Percentiles rank a stretch among this genome's conserved stretches.
Conservation (phyloP, 306 rosid species). For the Calophaca sinica region DNA sequence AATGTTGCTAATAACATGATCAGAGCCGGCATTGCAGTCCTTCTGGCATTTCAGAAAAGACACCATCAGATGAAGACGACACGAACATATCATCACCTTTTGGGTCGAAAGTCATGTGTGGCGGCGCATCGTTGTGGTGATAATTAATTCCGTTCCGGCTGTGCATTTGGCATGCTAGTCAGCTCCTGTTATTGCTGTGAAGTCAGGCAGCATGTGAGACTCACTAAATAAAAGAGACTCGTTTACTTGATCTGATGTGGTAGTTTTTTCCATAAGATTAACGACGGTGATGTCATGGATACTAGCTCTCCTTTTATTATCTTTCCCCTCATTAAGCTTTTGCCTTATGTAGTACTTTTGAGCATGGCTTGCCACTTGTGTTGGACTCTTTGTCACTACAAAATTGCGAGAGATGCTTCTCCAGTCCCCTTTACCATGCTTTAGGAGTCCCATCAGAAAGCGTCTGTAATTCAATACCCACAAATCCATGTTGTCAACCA, state of each 20-base stretch:
- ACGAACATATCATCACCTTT: too few species aligned
- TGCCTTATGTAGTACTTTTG: slow-evolving; percentile 79
- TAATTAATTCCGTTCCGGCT: too few species aligned
- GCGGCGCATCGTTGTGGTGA: too few species aligned
- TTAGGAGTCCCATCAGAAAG: slow-evolving; percentile 69
- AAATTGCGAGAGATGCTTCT: slow-evolving; percentile 64
- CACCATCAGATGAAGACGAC: too few species aligned
- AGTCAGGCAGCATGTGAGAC: slow-evolving; percentile 35
- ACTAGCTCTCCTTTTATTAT: slow-evolving; percentile 66
- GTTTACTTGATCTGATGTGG: slow-evolving; percentile 41
- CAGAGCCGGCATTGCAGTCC: too few species aligned
- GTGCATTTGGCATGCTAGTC: not conserved
- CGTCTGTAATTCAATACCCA: slow-evolving; percentile 51
- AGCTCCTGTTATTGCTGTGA: slow-evolving; percentile 22
- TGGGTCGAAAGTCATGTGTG: too few species aligned
- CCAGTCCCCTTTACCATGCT: slow-evolving; percentile 76
- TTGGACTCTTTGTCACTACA: slow-evolving; percentile 57
- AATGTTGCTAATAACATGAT: too few species aligned
- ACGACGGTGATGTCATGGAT: slow-evolving; percentile 74
- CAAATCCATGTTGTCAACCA: not conserved
- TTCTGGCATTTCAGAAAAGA: too few species aligned
- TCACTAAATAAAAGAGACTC: slow-evolving; percentile 44
- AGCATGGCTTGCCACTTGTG: slow-evolving; percentile 56
- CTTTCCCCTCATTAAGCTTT: slow-evolving; percentile 60
- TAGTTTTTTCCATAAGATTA: slow-evolving; percentile 51